A percentile compares a stretch with the other conserved stretches of the same genome.
These are phyloP conservation scores for Tuber microsphaerosporum DNA, from an alignment of 495 filamentous ascomycete genomes.

Conservation along the genomic window DNA sequence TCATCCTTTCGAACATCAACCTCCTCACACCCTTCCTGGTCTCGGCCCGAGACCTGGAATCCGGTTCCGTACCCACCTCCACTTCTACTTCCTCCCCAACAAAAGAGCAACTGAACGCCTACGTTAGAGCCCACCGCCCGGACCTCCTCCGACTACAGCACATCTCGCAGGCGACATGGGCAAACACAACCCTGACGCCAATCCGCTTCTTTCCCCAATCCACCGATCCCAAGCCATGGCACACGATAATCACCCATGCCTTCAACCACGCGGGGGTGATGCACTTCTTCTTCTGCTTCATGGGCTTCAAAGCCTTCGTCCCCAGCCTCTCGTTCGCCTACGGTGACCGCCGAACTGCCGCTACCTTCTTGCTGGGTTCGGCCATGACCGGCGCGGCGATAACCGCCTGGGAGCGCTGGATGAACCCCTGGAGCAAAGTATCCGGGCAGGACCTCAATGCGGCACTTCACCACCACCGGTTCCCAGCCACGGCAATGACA, in stretches of 20 bases:
- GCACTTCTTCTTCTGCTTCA: conserved; percentile 31
- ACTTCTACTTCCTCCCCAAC: background rate
- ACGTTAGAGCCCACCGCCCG: background rate
- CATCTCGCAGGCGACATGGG: background rate
- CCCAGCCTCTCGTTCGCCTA: conserved; percentile 20
- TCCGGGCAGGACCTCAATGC: background rate
- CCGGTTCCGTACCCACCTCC: background rate
- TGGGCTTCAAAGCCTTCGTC: conserved; percentile 23
- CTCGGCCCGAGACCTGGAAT: background rate
- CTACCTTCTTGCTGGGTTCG: conserved; percentile 10
- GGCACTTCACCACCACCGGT: background rate
- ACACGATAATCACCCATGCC: conserved; percentile 25
- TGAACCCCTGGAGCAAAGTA: conserved; percentile 9
- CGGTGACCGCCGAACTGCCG: conserved; percentile 16
- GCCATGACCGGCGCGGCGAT: background rate
- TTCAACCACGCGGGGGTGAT: conserved; percentile 28
- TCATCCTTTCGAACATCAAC: background rate
- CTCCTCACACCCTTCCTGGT: background rate
- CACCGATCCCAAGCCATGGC: conserved; percentile 16
- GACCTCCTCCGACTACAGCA: background rate
- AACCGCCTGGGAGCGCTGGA: background rate
- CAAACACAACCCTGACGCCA: background rate
- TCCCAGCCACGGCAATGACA: background rate
- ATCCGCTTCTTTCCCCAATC: background rate
- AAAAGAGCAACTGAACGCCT: background rate